phyloP scores from a whole-genome alignment of 2,329 filamentous ascomycete species.

The Aspergillus ochraceus region DNA sequence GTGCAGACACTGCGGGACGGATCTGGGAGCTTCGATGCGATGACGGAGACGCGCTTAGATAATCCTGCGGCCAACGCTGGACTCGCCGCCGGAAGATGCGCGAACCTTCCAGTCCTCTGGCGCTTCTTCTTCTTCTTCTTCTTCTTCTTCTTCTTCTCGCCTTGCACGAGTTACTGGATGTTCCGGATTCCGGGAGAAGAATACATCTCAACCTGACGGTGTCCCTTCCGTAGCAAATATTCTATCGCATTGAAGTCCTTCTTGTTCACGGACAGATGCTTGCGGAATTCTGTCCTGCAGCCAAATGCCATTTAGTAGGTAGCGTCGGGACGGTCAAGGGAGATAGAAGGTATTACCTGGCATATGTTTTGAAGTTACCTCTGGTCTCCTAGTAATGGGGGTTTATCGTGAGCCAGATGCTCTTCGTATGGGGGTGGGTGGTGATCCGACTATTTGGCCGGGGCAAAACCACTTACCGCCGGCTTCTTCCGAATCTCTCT shows the following conservation, averaged over 20 bases:
- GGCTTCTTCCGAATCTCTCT: conserved; percentile 81
- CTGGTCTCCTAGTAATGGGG: conserved; percentile 35
- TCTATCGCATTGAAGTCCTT: conserved; percentile 86
- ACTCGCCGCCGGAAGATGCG: conserved; percentile 5
- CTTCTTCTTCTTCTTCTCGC: too few species aligned
- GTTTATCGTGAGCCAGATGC: neutral
- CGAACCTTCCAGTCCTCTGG: conserved; percentile 18
- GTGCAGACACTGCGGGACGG: conserved; percentile 1
- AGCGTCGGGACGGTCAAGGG: neutral
- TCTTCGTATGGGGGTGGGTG: neutral
- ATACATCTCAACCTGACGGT: conserved; percentile 78
- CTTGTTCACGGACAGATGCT: conserved; percentile 68
- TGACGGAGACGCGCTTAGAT: conserved; percentile 20
- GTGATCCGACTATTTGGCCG: neutral
- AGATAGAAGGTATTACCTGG: conserved; percentile 35
- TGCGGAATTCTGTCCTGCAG: conserved; percentile 71
- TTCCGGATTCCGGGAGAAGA: conserved; percentile 78
- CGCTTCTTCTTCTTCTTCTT: too few species aligned
- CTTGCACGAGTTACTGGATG: conserved; percentile 46
- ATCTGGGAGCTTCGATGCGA: conserved; percentile 16
- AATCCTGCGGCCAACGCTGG: conserved; percentile 7
- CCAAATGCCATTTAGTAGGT: conserved; percentile 12
- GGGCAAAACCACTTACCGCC: conserved; percentile 52
- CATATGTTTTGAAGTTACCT: conserved; percentile 42
- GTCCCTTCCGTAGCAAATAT: conserved; percentile 78